phyloP scores from a whole-genome alignment of 306 rosid genomes.

The Rubus idaeus region DNA sequence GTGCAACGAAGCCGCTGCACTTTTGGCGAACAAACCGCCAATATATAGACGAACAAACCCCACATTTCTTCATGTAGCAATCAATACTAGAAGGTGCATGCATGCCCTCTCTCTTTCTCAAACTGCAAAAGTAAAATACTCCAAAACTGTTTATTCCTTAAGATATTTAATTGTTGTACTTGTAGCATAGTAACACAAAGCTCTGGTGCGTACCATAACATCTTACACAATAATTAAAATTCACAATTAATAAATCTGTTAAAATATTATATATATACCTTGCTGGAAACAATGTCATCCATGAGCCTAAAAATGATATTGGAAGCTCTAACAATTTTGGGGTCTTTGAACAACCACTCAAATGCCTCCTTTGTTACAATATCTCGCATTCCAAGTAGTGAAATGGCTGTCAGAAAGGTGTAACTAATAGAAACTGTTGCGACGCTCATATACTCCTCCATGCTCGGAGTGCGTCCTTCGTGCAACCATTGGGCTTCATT shows the following conservation, averaged over 20 bases:
- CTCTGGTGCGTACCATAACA: too few relatives aligned
- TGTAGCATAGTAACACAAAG: too few relatives aligned
- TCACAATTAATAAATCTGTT: too few relatives aligned
- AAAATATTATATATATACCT: constrained; percentile 7
- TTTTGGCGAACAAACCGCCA: too few relatives aligned
- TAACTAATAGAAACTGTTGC: background rate
- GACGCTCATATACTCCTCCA: constrained; percentile 26
- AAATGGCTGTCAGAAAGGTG: background rate
- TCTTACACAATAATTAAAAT: too few relatives aligned
- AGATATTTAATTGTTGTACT: background rate
- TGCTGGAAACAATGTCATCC: background rate
- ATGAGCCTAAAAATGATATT: background rate
- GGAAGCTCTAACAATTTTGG: constrained; percentile 2
- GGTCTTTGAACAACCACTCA: background rate
- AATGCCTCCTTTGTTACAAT: constrained; percentile 3
- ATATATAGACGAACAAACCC: too few relatives aligned
- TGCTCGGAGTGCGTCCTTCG: constrained; percentile 20
- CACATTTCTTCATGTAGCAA: background rate
- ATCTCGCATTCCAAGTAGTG: constrained; percentile 16
- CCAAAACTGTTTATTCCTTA: too few relatives aligned
- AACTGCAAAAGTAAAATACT: background rate
- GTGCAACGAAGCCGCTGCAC: too few relatives aligned
- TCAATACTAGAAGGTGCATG: background rate
- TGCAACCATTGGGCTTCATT: constrained; percentile 39
- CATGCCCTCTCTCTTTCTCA: constrained; percentile 1